Base-by-base conservation (phyloP, 139 green algal genomes). In the Chlorella vulgaris region DNA sequence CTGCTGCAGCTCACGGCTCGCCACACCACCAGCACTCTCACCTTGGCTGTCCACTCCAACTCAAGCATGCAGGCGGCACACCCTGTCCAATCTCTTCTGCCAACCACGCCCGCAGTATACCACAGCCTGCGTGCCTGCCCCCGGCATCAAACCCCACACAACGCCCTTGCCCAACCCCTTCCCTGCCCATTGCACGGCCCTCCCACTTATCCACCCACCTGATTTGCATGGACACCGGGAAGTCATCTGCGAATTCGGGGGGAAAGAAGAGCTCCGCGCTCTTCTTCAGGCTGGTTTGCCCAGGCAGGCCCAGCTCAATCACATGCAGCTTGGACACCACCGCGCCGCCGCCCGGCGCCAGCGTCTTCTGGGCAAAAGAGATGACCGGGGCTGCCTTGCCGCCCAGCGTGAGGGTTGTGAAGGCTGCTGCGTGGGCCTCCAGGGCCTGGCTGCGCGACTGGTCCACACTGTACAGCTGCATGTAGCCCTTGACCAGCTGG, bases 181-280 rank as follows among this genome's bases (percentile, higher is more conserved):
- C n/a, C n/a, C n/a, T n/a, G n/a, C n/a, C n/a, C n/a, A n/a, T n/a
- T n/a, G n/a, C n/a, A n/a, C n/a, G n/a, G n/a, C n/a, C n/a, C n/a
- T n/a, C n/a, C n/a, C n/a, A n/a, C n/a, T n/a, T n/a, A n/a, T n/a
- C n/a, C n/a, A n/a, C 69, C 36, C 22, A 80, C 78, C 89, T 90
- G 79, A 91, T 87, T 85, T 98, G 95, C 91, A 99, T 96, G 28
- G 94, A 95, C 39, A 99, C 97, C 4, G 97, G 97, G 79, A 99
- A 99, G 86, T 99, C 97, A 74, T 99, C 97, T n/a, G 92, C 92
- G 89, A 99, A 99, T 80, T 99, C 96, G 7, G 93, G 92, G 4
- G 97, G 97, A 87, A 99, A 99, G 84, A 99, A 99, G 18, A 99
- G 93, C 88, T 99, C 97, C 24, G 94, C 94, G 71, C 96, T 91